Conservation (phyloP, 2,329 filamentous ascomycete genomes). For the Chalaropsis thielavioides region DNA sequence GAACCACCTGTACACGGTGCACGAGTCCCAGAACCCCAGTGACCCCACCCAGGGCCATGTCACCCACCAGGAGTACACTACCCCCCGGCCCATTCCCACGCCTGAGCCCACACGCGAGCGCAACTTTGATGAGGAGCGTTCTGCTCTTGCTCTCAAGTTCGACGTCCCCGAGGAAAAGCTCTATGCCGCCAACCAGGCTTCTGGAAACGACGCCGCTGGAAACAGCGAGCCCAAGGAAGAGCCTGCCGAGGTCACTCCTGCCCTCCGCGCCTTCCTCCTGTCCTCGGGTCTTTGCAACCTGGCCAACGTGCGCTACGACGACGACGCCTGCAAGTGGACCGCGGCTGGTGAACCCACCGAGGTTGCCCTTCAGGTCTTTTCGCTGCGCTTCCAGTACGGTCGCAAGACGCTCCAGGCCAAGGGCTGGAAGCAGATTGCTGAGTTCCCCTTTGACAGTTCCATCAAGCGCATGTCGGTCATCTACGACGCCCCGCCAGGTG, state of each 20-base stretch:
- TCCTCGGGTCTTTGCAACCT: constrained; percentile 52
- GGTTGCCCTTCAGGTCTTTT: constrained; percentile 62
- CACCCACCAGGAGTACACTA: constrained; percentile 25
- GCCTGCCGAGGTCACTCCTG: constrained; percentile 33
- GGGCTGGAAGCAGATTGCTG: constrained; percentile 50
- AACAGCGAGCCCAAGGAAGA: constrained; percentile 26
- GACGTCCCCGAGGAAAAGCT: constrained; percentile 46
- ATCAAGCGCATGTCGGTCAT: constrained; percentile 72
- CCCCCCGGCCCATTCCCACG: constrained; percentile 18
- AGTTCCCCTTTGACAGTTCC: constrained; percentile 65
- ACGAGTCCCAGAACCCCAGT: constrained; percentile 44
- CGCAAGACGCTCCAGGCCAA: constrained; percentile 37
- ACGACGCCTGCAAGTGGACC: constrained; percentile 45
- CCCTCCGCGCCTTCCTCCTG: constrained; percentile 37
- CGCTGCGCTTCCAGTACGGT: constrained; percentile 49
- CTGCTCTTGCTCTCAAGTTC: constrained; percentile 44
- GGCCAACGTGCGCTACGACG: constrained; percentile 41
- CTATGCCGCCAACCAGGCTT: constrained; percentile 21
- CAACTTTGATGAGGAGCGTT: constrained; percentile 46
- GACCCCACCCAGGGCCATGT: constrained; percentile 46
- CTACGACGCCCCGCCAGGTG: constrained; percentile 37
- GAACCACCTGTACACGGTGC: constrained; percentile 43
- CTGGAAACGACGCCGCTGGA: not conserved
- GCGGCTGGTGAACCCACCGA: constrained; percentile 60
- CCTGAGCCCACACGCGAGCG: constrained; percentile 27